Conservation (phyloP, 495 filamentous ascomycete species). For the Daldinia bambusicola region DNA sequence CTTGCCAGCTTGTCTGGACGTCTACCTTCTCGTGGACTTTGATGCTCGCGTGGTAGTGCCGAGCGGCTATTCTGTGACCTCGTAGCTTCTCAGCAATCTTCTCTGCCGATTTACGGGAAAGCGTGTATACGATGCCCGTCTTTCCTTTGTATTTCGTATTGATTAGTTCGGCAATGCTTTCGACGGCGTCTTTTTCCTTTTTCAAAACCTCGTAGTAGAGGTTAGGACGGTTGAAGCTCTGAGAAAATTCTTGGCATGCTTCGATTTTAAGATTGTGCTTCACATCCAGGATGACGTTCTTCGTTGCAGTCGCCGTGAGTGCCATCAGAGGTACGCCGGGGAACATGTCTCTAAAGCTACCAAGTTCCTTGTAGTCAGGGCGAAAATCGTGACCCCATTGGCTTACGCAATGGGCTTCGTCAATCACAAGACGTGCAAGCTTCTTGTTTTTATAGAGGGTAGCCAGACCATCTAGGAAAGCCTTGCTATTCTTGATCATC, state of each 20-base stretch:
- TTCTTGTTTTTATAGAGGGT: slow-evolving; percentile 70
- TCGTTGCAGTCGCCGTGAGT: slow-evolving; percentile 91
- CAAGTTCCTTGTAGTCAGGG: slow-evolving; percentile 91
- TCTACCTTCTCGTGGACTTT: slow-evolving; percentile 67
- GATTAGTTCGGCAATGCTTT: slow-evolving; percentile 78
- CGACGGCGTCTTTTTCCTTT: slow-evolving; percentile 64
- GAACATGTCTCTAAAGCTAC: slow-evolving; percentile 72
- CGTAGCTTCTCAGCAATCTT: slow-evolving; percentile 75
- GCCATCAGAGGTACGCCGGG: slow-evolving; percentile 90
- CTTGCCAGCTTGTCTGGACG: slow-evolving; percentile 85
- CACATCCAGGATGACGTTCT: slow-evolving; percentile 90
- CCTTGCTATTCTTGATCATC: slow-evolving; percentile 84
- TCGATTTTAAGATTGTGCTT: slow-evolving; percentile 86
- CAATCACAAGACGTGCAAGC: slow-evolving; percentile 92
- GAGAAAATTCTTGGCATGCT: slow-evolving; percentile 77
- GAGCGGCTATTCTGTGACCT: slow-evolving; percentile 71
- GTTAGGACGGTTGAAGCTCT: slow-evolving; percentile 96
- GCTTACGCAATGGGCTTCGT: slow-evolving; percentile 98
- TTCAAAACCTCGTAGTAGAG: slow-evolving; percentile 82
- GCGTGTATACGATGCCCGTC: slow-evolving; percentile 93
- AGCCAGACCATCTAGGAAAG: slow-evolving; percentile 68
- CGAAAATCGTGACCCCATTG: slow-evolving; percentile 99
- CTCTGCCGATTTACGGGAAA: slow-evolving; percentile 86
- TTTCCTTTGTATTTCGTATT: slow-evolving; percentile 70
- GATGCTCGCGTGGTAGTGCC: slow-evolving; percentile 89